Percentiles rank a stretch among this genome's conserved stretches.
Conservation (phyloP, 345 rosid species). For the Linum lewisii region DNA sequence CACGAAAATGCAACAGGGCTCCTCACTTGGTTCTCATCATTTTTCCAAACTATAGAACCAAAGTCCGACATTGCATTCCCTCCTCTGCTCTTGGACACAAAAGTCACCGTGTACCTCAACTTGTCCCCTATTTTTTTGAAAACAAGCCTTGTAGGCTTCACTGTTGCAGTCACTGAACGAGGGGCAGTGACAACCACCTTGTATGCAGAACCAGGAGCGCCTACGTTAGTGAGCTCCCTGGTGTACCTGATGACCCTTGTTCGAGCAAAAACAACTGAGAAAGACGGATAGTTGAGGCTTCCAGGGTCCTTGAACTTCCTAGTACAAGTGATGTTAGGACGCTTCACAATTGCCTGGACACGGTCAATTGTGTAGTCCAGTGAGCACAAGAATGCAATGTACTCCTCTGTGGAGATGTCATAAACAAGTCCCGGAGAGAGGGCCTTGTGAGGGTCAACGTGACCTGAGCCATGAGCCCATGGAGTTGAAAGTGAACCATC, state of each 20-base stretch:
- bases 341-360: slow-evolving; percentile 51
- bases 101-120: slow-evolving; percentile 62
- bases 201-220: slow-evolving; percentile 48
- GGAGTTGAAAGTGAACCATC: slow-evolving; percentile 53
- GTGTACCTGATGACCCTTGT: slow-evolving; percentile 69
- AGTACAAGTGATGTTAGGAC: slow-evolving; percentile 47
- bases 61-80: slow-evolving; percentile 33
- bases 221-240: slow-evolving; percentile 72
- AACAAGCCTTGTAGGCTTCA: slow-evolving; percentile 47
- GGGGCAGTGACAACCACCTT: slow-evolving; percentile 38
- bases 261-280: slow-evolving; percentile 58
- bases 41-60: slow-evolving; percentile 71
- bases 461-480: slow-evolving; percentile 71
- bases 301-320: slow-evolving; percentile 63
- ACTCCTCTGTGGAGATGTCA: slow-evolving; percentile 58
- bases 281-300: slow-evolving; percentile 76
- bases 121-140: slow-evolving; percentile 59
- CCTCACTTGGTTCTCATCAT: slow-evolving; percentile 51
- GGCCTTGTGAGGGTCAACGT: slow-evolving; percentile 73
- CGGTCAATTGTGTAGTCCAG: slow-evolving; percentile 51
- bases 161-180: slow-evolving; percentile 36
- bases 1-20: slow-evolving; percentile 77
- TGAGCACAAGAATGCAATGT: slow-evolving; percentile 67
- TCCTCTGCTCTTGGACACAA: slow-evolving; percentile 44
- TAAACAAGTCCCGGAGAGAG: slow-evolving; percentile 78